phyloP scores from a whole-genome alignment of 768 basidiomycete species.

The Trametes cinnabarina region DNA sequence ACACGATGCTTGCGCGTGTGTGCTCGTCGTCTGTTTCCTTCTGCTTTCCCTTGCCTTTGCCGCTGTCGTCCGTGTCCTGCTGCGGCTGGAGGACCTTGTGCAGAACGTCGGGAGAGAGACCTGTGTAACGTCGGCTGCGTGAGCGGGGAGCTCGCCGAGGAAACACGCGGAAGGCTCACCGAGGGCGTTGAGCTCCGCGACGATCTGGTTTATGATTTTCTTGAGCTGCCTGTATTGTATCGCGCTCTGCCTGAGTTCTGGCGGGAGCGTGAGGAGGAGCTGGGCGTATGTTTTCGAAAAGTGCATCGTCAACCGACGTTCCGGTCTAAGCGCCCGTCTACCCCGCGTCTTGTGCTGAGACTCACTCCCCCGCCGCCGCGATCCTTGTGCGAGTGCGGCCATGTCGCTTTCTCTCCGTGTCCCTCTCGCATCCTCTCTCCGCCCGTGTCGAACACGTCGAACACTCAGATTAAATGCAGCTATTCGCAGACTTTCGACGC shows the following conservation, averaged over 20 bases:
- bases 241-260: constrained; percentile 72
- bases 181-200: constrained; percentile 69
- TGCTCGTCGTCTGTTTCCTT: constrained; percentile 1
- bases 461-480: too few species aligned
- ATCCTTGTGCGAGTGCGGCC: not conserved
- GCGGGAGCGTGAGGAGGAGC: constrained; percentile 64
- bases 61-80: not conserved
- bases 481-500: not conserved
- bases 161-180: constrained; percentile 31
- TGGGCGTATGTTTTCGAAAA: constrained; percentile 70
- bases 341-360: not conserved
- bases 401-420: constrained; percentile 1
- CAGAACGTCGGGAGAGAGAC: constrained; percentile 35
- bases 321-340: not conserved
- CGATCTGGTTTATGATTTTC: constrained; percentile 83
- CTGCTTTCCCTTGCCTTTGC: constrained; percentile 27
- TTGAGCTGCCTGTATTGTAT: constrained; percentile 93
- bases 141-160: not conserved
- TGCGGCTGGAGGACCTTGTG: constrained; percentile 24
- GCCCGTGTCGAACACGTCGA: not conserved
- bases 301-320: constrained; percentile 49
- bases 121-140: constrained; percentile 8
- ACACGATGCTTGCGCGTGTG: constrained; percentile 39
- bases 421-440: not conserved
- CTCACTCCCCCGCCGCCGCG: not conserved